Conservation (phyloP, 148 eudicot genomes). For the Rhododendron griersonianum region DNA sequence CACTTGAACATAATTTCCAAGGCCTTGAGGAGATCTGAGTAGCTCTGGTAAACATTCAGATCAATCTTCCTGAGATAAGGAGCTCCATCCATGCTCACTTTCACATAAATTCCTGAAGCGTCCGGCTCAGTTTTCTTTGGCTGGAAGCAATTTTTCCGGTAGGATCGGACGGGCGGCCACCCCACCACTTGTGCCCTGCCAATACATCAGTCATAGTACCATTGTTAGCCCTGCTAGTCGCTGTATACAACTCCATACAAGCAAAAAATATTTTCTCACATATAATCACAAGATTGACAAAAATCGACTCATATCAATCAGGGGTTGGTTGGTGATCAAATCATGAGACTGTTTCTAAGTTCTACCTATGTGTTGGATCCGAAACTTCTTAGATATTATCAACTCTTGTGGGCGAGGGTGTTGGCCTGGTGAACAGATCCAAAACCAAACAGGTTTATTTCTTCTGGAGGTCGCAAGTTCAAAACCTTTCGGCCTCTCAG, state of each 20-base stretch:
- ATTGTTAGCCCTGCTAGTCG: not conserved
- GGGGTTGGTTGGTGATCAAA: too few species aligned
- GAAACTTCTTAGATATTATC: not conserved
- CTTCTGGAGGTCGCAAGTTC: too few species aligned
- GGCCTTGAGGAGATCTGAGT: constrained; percentile 46
- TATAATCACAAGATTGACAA: not conserved
- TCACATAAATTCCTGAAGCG: constrained; percentile 46
- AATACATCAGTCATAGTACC: not conserved
- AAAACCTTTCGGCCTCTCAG: too few species aligned
- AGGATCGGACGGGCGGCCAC: constrained; percentile 69
- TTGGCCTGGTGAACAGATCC: too few species aligned
- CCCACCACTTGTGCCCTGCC: constrained; percentile 63
- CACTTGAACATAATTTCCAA: constrained; percentile 61
- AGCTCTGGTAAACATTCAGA: constrained; percentile 46
- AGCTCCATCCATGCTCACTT: constrained; percentile 85
- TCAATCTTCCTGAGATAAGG: constrained; percentile 70
- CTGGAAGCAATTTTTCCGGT: constrained; percentile 50
- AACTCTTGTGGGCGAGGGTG: not conserved
- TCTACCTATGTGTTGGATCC: too few species aligned
- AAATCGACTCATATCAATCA: not conserved
- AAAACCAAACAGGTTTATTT: too few species aligned
- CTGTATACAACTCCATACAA: not conserved
- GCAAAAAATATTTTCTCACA: too few species aligned
- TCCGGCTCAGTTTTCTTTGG: constrained; percentile 36
- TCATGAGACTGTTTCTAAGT: too few species aligned